A percentile compares a stretch with the other conserved stretches of the same genome.
Conservation (phyloP, 441 rosid species). For the Cnidoscolus chayamansa region DNA sequence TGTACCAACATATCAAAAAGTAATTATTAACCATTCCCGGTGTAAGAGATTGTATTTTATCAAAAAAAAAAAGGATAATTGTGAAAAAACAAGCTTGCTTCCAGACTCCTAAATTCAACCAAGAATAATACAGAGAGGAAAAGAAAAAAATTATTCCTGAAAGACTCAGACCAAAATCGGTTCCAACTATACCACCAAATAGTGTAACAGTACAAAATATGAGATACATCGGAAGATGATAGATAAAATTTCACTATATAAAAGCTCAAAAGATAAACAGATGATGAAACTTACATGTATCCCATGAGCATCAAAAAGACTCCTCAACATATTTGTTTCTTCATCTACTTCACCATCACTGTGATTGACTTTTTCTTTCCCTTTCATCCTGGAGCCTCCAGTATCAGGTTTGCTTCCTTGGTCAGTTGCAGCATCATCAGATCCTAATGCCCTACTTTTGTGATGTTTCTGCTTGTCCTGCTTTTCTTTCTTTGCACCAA, state of each 20-base stretch:
- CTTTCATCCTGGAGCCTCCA: slow-evolving; percentile 39
- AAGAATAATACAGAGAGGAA: not conserved
- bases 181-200: not conserved
- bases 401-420: slow-evolving; percentile 29
- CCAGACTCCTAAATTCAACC: not conserved
- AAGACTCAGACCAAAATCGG: not conserved
- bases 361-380: slow-evolving; percentile 44
- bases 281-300: slow-evolving; percentile 65
- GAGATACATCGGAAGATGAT: not conserved
- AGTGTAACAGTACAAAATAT: not conserved
- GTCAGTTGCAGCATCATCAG: slow-evolving; percentile 29
- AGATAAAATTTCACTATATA: not conserved
- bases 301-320: slow-evolving; percentile 80
- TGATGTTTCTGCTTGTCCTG: slow-evolving; percentile 24
- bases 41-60: not conserved
- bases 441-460: slow-evolving; percentile 24
- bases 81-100: not conserved
- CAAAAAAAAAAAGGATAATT: not conserved
- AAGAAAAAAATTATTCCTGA: not conserved
- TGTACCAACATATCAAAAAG: not conserved
- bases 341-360: slow-evolving; percentile 48
- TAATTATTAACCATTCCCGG: not conserved
- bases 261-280: not conserved
- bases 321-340: slow-evolving; percentile 75
- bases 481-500: slow-evolving; percentile 47